These are phyloP conservation scores for Fraxinus paxiana DNA, from an alignment of 305 asterid species.

Conservation along the genomic window DNA sequence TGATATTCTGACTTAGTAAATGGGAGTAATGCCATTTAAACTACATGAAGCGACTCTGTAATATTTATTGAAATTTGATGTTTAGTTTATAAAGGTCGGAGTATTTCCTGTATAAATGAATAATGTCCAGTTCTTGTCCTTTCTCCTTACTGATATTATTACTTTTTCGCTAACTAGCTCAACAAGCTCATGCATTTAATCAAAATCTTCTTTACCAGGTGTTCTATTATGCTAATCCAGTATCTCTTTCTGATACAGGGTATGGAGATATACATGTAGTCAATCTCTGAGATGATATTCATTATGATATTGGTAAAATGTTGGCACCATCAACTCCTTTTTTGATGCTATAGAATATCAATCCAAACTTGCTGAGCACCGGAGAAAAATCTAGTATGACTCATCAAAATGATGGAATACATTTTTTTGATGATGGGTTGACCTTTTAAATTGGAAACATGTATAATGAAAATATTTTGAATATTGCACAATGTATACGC, in stretches of 20 bases:
- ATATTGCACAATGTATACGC: too few species aligned
- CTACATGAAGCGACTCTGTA: background rate
- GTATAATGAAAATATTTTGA: too few species aligned
- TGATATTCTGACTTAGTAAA: background rate
- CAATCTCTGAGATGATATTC: conserved; percentile 75
- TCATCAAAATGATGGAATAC: too few species aligned
- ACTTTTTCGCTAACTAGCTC: background rate
- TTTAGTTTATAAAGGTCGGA: background rate
- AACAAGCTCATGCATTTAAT: background rate
- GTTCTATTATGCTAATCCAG: background rate
- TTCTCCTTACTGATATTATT: background rate
- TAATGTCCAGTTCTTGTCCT: background rate
- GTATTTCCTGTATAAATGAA: background rate
- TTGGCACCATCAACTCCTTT: too few species aligned
- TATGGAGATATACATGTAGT: conserved; percentile 96
- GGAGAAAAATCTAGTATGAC: too few species aligned
- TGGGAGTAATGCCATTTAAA: background rate
- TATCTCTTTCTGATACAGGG: conserved; percentile 40
- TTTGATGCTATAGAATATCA: too few species aligned
- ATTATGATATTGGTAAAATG: too few species aligned
- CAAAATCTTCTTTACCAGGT: background rate
- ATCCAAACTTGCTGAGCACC: too few species aligned
- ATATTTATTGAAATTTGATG: background rate
- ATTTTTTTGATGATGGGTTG: too few species aligned
- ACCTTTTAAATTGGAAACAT: too few species aligned